A percentile compares a stretch with the other conserved stretches of the same genome.
phyloP scores from a whole-genome alignment of 352 stramenopile species.

The Phytophthora ohioensis region DNA sequence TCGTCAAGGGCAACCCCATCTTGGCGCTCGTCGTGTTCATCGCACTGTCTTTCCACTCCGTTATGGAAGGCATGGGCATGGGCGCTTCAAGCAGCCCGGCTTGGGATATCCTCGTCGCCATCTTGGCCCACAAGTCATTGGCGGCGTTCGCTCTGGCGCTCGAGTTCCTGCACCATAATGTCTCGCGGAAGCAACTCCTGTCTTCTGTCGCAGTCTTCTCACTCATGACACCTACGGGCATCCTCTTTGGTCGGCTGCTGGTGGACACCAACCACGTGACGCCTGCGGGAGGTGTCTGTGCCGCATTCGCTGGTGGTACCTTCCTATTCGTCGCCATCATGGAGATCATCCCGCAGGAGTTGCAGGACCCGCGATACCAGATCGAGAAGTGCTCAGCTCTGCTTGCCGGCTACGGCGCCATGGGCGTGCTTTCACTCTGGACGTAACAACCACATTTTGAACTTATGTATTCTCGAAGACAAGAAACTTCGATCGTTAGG shows the following conservation, averaged over 20 bases:
- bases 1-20: constrained; percentile 69
- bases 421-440: constrained; percentile 81
- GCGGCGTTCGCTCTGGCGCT: constrained; percentile 77
- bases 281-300: constrained; percentile 67
- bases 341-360: constrained; percentile 86
- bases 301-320: constrained; percentile 79
- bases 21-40: constrained; percentile 81
- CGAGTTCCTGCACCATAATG: constrained; percentile 74
- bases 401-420: constrained; percentile 61
- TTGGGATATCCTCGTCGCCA: constrained; percentile 83
- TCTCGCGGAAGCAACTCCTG: constrained; percentile 51
- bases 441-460: constrained; percentile 42
- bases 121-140: constrained; percentile 87
- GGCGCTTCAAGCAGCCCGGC: constrained; percentile 62
- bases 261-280: constrained; percentile 53
- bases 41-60: constrained; percentile 85
- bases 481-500: constrained; percentile 29
- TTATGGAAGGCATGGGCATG: constrained; percentile 89
- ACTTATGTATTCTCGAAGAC: constrained; percentile 42
- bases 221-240: constrained; percentile 77
- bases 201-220: constrained; percentile 68
- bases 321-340: constrained; percentile 86
- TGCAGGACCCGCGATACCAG: constrained; percentile 63
- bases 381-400: constrained; percentile 64
- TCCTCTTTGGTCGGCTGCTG: constrained; percentile 68